phyloP scores from a whole-genome alignment of 768 basidiomycete genomes.

The Wakefieldia striispora region DNA sequence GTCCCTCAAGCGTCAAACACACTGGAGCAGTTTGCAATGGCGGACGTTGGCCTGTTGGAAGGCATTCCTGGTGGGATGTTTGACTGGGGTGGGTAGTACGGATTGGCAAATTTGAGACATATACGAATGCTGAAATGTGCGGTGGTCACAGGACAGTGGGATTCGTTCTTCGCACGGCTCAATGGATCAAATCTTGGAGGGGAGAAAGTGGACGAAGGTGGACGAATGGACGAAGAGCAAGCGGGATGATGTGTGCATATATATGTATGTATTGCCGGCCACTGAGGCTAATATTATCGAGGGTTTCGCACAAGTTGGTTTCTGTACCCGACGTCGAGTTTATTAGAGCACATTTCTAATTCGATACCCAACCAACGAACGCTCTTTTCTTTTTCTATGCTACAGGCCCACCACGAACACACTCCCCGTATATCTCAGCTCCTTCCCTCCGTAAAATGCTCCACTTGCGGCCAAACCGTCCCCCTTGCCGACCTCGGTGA shows the following conservation, averaged over 20 bases:
- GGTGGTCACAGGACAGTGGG: constrained; percentile 82
- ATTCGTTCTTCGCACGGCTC: constrained; percentile 73
- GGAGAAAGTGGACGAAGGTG: constrained; percentile 1
- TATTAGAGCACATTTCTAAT: constrained; percentile 17
- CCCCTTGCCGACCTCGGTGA: constrained; percentile 72
- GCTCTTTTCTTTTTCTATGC: constrained; percentile 24
- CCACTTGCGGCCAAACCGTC: constrained; percentile 68
- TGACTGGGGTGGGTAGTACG: constrained; percentile 66
- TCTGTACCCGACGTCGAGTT: constrained; percentile 1
- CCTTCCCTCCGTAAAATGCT: constrained; percentile 84
- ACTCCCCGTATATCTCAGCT: constrained; percentile 51
- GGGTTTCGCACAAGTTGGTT: neutral
- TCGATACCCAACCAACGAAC: constrained; percentile 24
- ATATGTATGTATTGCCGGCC: too few species aligned
- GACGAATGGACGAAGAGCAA: neutral
- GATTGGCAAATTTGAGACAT: constrained; percentile 19
- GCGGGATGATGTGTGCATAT: constrained; percentile 18
- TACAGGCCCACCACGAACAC: constrained; percentile 16
- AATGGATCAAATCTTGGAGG: constrained; percentile 13
- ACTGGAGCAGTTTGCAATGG: constrained; percentile 63
- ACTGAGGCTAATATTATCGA: too few species aligned
- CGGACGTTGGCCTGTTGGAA: constrained; percentile 68
- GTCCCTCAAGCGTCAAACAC: constrained; percentile 51
- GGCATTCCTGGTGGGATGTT: constrained; percentile 84
- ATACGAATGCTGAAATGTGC: neutral